These are phyloP conservation scores for Closterium sp. DNA, from an alignment of 139 green algal species.

Conservation along the genomic window DNA sequence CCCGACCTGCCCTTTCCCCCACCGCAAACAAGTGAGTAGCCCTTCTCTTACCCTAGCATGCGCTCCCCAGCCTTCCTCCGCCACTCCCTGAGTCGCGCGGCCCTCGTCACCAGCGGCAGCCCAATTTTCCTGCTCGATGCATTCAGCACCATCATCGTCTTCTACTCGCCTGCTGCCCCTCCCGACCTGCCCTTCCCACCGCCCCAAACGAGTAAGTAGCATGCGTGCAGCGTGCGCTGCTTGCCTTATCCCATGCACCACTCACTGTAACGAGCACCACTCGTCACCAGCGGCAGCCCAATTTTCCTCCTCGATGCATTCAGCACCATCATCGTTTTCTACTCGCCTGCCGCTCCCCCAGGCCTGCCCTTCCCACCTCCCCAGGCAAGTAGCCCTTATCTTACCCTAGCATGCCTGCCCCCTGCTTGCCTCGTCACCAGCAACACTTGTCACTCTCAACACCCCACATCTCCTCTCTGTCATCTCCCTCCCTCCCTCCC, in stretches of 20 bases:
- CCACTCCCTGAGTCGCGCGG: slow-evolving; percentile 60
- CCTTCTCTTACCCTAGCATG: not conserved
- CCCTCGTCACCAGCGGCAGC: slow-evolving; percentile 55
- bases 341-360: slow-evolving; percentile 47
- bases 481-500: too few relatives aligned
- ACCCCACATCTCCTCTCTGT: too few relatives aligned
- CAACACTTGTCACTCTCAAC: too few relatives aligned
- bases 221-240: too few relatives aligned
- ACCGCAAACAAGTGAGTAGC: slow-evolving; percentile 57
- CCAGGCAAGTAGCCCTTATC: not conserved
- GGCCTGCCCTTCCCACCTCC: slow-evolving; percentile 71
- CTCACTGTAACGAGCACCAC: too few relatives aligned
- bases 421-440: not conserved
- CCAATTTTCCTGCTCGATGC: slow-evolving; percentile 86
- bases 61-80: slow-evolving; percentile 47
- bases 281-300: too few relatives aligned
- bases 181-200: slow-evolving; percentile 68
- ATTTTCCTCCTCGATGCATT: slow-evolving; percentile 75
- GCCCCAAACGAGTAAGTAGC: slow-evolving; percentile 58
- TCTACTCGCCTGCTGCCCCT: slow-evolving; percentile 54
- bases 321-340: slow-evolving; percentile 70
- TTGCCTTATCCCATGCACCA: too few relatives aligned
- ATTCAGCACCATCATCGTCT: slow-evolving; percentile 71
- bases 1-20: slow-evolving; percentile 68
- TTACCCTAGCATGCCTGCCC: too few relatives aligned